phyloP scores from a whole-genome alignment of 2,329 filamentous ascomycete genomes.

The Monilinia polystroma region DNA sequence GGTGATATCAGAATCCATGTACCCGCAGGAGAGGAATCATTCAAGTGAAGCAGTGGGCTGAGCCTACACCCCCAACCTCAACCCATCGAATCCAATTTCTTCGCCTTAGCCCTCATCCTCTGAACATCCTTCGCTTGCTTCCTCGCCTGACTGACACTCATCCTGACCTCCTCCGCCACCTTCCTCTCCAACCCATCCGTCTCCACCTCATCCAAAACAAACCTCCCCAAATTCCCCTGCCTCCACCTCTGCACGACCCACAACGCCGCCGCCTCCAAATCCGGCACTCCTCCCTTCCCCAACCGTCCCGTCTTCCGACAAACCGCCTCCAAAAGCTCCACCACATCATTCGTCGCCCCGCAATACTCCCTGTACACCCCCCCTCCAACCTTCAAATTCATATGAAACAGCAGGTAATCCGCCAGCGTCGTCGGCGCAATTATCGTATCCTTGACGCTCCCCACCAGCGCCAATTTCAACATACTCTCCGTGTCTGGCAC shows the following conservation, averaged over 20 bases:
- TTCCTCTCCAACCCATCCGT: constrained; percentile 57
- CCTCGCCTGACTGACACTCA: constrained; percentile 67
- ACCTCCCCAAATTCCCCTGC: constrained; percentile 69
- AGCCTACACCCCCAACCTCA: background rate
- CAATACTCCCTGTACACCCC: constrained; percentile 50
- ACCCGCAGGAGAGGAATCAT: background rate
- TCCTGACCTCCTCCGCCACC: constrained; percentile 47
- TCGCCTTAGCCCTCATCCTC: constrained; percentile 43
- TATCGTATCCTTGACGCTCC: constrained; percentile 86
- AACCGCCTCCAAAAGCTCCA: constrained; percentile 66
- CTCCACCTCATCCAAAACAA: constrained; percentile 75
- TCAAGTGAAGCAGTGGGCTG: background rate
- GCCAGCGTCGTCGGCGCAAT: constrained; percentile 75
- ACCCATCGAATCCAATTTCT: background rate
- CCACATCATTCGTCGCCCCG: constrained; percentile 80
- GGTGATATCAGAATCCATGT: background rate
- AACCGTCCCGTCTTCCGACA: constrained; percentile 75
- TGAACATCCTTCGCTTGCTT: constrained; percentile 63
- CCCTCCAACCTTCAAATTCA: constrained; percentile 56
- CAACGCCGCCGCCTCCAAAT: constrained; percentile 70
- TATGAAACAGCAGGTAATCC: constrained; percentile 83
- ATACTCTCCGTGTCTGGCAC: constrained; percentile 81
- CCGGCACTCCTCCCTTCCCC: constrained; percentile 67
- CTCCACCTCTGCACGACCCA: constrained; percentile 84
- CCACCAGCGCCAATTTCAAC: constrained; percentile 91